A percentile compares a stretch with the other conserved stretches of the same genome.
Conservation (phyloP, 768 basidiomycete species). For the Suillus discolor region DNA sequence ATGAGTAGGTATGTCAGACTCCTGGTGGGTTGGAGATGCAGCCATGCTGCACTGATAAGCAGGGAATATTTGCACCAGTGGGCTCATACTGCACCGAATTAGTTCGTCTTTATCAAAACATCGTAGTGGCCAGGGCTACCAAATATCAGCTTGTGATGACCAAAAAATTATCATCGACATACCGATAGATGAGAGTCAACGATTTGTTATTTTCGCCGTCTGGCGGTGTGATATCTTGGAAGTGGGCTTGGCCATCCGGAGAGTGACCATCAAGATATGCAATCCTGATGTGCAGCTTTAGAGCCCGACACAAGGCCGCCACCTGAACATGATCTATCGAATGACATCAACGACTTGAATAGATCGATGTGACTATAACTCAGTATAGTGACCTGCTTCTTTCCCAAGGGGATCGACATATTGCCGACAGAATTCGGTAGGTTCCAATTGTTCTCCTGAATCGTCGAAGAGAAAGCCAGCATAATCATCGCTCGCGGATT, state of each 20-base stretch:
- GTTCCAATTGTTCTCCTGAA: conserved; percentile 46
- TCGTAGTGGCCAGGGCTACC: conserved; percentile 88
- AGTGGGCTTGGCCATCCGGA: conserved; percentile 54
- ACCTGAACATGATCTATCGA: conserved; percentile 78
- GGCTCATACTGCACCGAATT: neutral
- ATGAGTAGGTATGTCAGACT: neutral
- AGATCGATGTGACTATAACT: neutral
- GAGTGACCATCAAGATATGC: conserved; percentile 80
- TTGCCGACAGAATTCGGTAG: conserved; percentile 71
- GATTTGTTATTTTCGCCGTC: conserved; percentile 46
- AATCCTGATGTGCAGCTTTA: conserved; percentile 68
- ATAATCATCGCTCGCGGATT: conserved; percentile 60
- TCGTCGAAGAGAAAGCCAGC: conserved; percentile 57
- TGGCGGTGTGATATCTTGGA: conserved; percentile 54
- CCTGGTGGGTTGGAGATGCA: neutral
- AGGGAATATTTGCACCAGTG: neutral
- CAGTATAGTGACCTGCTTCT: conserved; percentile 62
- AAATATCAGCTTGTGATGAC: conserved; percentile 10
- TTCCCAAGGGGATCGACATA: conserved; percentile 79
- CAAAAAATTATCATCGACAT: conserved; percentile 21
- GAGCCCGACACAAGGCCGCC: conserved; percentile 68
- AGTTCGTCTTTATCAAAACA: conserved; percentile 41
- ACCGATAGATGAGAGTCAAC: conserved; percentile 78
- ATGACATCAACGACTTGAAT: conserved; percentile 3
- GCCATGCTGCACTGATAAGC: neutral